Conservation (phyloP, 2,329 filamentous ascomycete species). For the Botrytis sinoallii region DNA sequence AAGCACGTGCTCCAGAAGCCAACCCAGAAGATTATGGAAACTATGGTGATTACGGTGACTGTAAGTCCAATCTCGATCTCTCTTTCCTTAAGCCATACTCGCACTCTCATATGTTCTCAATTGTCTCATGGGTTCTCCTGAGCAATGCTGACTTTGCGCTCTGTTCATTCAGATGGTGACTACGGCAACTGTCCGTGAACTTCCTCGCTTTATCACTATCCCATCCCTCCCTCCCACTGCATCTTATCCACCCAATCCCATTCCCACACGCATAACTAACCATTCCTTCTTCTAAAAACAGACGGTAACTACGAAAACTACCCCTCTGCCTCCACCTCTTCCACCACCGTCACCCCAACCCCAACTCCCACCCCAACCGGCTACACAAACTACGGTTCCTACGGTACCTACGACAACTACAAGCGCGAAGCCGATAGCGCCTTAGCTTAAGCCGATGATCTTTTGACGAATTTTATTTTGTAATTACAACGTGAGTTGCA, state of each 20-base stretch:
- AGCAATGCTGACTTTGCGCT: not conserved
- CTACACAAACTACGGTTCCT: conserved; percentile 19
- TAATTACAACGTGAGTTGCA: conserved; percentile 14
- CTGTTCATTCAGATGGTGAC: conserved; percentile 2
- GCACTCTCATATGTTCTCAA: conserved; percentile 2
- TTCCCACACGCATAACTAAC: not conserved
- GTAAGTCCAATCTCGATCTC: not conserved
- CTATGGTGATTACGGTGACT: conserved; percentile 1
- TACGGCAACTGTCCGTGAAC: conserved; percentile 11
- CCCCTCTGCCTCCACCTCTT: not conserved
- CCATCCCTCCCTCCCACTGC: not conserved
- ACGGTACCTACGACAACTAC: conserved; percentile 12
- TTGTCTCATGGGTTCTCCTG: conserved; percentile 1
- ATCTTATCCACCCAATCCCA: too few species aligned
- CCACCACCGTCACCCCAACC: not conserved
- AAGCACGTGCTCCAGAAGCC: conserved; percentile 16
- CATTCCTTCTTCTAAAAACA: not conserved
- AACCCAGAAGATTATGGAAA: conserved; percentile 8
- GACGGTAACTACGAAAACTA: conserved; percentile 14
- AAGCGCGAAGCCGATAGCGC: conserved; percentile 2
- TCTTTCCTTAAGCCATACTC: not conserved
- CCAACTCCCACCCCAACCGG: not conserved
- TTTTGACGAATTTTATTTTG: conserved; percentile 10
- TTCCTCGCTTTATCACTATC: too few species aligned
- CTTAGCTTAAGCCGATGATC: not conserved